Evolutionary conservation across 352 stramenopile genomes (phyloP).

Genomic region (Phytopythium kandeliae): DNA sequence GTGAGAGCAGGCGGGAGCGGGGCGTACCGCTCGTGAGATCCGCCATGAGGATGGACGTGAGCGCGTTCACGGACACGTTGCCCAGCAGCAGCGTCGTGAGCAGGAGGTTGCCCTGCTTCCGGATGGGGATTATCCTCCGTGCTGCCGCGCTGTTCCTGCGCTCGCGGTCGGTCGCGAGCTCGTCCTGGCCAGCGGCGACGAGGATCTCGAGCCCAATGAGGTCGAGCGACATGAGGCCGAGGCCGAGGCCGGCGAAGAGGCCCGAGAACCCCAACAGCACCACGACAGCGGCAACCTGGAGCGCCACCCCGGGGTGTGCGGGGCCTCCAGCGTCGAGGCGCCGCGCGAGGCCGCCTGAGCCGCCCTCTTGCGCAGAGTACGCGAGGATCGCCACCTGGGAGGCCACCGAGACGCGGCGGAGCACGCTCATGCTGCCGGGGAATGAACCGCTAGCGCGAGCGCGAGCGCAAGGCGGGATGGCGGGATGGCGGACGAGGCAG

Average conservation of each 20-base stretch:
- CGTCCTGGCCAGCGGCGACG: constrained; percentile 87
- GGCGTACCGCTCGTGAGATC: constrained; percentile 9
- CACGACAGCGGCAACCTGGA: constrained; percentile 45
- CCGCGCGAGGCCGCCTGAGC: constrained; percentile 4
- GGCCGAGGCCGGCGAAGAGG: constrained; percentile 92
- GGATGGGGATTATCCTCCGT: constrained; percentile 84
- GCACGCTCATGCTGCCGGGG: not conserved
- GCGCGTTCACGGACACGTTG: constrained; percentile 96
- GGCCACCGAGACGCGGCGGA: constrained; percentile 8
- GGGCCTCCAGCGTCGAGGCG: constrained; percentile 1
- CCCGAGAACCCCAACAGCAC: constrained; percentile 84
- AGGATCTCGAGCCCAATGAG: constrained; percentile 97
- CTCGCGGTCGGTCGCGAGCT: constrained; percentile 59
- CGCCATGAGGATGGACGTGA: constrained; percentile 94
- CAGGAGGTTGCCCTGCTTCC: constrained; percentile 94
- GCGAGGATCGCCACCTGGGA: constrained; percentile 5
- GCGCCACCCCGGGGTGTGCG: constrained; percentile 13
- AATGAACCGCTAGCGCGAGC: too few species aligned
- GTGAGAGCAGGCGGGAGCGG: too few species aligned
- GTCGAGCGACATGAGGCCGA: constrained; percentile 97
- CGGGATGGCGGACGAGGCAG: too few species aligned
- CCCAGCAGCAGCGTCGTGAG: constrained; percentile 94
- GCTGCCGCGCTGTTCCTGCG: constrained; percentile 49
- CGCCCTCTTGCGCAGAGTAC: constrained; percentile 5
- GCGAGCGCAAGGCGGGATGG: too few species aligned